These are phyloP conservation scores for Clohesyomyces aquaticus DNA, from an alignment of 495 filamentous ascomycete genomes.

Conservation along the genomic window DNA sequence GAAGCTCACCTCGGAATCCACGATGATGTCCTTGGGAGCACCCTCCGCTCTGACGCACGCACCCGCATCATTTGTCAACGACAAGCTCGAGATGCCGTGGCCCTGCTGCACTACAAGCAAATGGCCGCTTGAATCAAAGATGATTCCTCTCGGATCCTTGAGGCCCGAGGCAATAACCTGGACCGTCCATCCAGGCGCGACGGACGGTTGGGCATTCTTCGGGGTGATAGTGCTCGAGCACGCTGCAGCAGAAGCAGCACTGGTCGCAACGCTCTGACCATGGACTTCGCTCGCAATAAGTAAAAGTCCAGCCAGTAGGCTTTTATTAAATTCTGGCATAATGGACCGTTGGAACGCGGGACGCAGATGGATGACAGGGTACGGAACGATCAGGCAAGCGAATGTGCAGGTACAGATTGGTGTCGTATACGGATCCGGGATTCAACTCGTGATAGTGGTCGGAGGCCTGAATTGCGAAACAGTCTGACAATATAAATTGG, in stretches of 20 bases:
- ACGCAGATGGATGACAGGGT: neutral
- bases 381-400: neutral
- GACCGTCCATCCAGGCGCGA: slow-evolving; percentile 61
- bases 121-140: slow-evolving; percentile 62
- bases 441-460: neutral
- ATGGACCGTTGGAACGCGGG: slow-evolving; percentile 3
- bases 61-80: slow-evolving; percentile 54
- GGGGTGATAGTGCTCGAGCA: slow-evolving; percentile 44
- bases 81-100: slow-evolving; percentile 58
- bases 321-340: slow-evolving; percentile 22
- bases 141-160: slow-evolving; percentile 58
- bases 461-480: neutral
- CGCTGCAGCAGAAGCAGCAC: slow-evolving; percentile 4
- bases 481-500: neutral
- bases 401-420: slow-evolving; percentile 19
- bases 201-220: slow-evolving; percentile 50
- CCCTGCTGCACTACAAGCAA: slow-evolving; percentile 64
- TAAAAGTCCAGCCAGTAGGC: slow-evolving; percentile 18
- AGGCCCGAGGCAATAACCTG: slow-evolving; percentile 61
- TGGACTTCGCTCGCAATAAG: slow-evolving; percentile 13
- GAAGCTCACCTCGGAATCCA: slow-evolving; percentile 48
- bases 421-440: too few species aligned
- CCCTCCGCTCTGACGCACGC: slow-evolving; percentile 53
- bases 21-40: slow-evolving; percentile 37
- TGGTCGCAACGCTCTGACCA: slow-evolving; percentile 25